A percentile compares a stretch with the other conserved stretches of the same genome.
Evolutionary conservation across 352 stramenopile genomes (phyloP).

Genomic region (Phytophthora sojae): DNA sequence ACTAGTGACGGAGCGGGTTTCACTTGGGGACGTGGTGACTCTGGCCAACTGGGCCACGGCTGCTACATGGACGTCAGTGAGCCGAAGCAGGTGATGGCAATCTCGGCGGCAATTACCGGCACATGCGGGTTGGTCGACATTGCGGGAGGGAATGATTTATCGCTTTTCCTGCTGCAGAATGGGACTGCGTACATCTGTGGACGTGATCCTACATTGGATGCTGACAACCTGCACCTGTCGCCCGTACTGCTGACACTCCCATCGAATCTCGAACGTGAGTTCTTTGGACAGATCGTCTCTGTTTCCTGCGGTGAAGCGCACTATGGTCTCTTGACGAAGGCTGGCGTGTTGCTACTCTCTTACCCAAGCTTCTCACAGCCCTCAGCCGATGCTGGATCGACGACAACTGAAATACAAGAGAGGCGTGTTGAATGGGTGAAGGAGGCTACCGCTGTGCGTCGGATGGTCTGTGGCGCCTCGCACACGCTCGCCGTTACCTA

Average conservation of each 20-base stretch:
- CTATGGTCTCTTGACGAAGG: conserved; percentile 41
- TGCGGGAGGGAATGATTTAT: conserved; percentile 49
- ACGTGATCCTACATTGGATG: conserved; percentile 39
- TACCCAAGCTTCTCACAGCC: conserved; percentile 18
- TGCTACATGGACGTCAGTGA: conserved; percentile 65
- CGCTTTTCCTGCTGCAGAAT: conserved; percentile 46
- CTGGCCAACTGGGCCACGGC: conserved; percentile 72
- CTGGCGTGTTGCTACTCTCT: conserved; percentile 42
- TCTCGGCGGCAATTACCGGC: conserved; percentile 36
- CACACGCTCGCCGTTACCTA: conserved; percentile 44
- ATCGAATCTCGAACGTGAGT: conserved; percentile 22
- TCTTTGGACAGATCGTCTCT: conserved; percentile 27
- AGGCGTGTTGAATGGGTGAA: conserved; percentile 27
- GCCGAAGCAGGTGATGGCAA: conserved; percentile 67
- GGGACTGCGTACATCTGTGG: conserved; percentile 47
- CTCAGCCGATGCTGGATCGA: conserved; percentile 16
- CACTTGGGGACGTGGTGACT: conserved; percentile 73
- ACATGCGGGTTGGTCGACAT: conserved; percentile 36
- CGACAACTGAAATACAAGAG: conserved; percentile 30
- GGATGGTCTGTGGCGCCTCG: conserved; percentile 48
- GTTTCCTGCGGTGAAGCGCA: conserved; percentile 61
- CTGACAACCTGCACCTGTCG: conserved; percentile 32
- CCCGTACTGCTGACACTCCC: conserved; percentile 39
- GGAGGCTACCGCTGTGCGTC: conserved; percentile 27
- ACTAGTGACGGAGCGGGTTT: conserved; percentile 64